Evolutionary conservation across 2,329 filamentous ascomycete species (phyloP), one percentile per base, ranked within the genome.

Genomic region (Penicillium palitans): DNA sequence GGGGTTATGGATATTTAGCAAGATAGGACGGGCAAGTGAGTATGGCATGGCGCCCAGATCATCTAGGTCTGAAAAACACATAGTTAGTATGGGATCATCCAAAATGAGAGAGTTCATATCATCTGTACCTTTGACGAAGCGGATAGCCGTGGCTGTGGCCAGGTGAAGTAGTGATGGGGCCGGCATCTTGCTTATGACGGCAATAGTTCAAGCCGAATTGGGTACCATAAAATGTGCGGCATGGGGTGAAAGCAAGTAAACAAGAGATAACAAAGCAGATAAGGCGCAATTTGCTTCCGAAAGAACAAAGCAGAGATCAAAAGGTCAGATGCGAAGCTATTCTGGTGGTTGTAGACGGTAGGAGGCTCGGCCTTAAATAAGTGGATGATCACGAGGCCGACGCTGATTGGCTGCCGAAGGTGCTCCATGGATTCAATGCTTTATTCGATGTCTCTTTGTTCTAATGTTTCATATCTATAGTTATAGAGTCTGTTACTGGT

Each of bases 31-130:
- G 52, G 90, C 83, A 61, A 88, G 78, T 25, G 82, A 76, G 75
- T 89, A 91, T 3, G 88, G 86, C 40, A 93, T 79, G 57, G 87
- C 83, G 64, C 90, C 90, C 45, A 97, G 80, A 72, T 90, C 87
- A 46, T 81, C 81, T 56, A 97, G 81, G 56, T 79, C 80, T 83
- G 25, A 24, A 53, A 35, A 58, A 44, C 51, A 58, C 25, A 15
- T 17, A 52, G 15, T 35, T 35, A 47, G 21, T 37, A 3, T 37
- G 12, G 1, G 27, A 27, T 7, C 8, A 21, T 13, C 13, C 21
- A 17, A 17, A n/a, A 48, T 21, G n/a, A 29, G 24, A 9, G 29
- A 9, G 29, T 8, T 15, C 12, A 10, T 13, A 37, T 29, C 0
- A 17, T 24, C 19, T 35, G 3, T 63, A 77, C 75, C 65, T 60